Base-by-base conservation (phyloP, 176 grass and related monocot genomes). In the Avena insularis region DNA sequence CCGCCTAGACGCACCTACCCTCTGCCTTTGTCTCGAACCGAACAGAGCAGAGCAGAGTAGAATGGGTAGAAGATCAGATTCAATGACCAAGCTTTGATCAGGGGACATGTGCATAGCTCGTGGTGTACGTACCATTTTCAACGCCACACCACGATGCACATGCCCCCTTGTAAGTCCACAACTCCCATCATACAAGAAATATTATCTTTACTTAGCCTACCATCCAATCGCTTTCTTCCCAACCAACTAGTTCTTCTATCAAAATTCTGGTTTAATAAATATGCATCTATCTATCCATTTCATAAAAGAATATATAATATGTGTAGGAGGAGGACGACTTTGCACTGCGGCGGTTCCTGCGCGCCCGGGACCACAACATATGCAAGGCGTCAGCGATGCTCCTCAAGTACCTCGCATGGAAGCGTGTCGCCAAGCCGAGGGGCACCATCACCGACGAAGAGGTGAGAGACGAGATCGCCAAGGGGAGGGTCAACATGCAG, bases 371-470 rank as follows among this genome's bases (percentile, higher is more conserved):
- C 65, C 89, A 87, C 60, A 58, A 90, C 68, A 65, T 90, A 9
- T 57, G 89, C 35, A 97, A 93, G 83, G 92, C 95, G 31, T 71
- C 89, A n/a, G 54, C 74, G 5, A 92, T 93, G 84, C 29, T 93
- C 21, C 25, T 93, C 19, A 95, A 90, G 80, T 91, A 93, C 86
- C 87, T 93, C 6, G 84, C 87, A 21, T 97, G 95, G 95, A 97
- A 86, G 87, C 86, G 54, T 23, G 17, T 45, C 27, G 75, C 85
- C 2, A 88, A 94, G 45, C 92, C 95, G 19, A 3, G 60, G 71
- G 89, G 89, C 17, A 82, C 49, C 46, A 88, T 97, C 81, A 79
- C 89, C 17, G 49, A 71, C 0, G 82, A 78, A 59, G 91, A 93
- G 71, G 85, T 97, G 57, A 79, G 81, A 12, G 61, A 82, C 45